Conservation (phyloP, 352 stramenopile species). For the Phytophthora quininea region DNA sequence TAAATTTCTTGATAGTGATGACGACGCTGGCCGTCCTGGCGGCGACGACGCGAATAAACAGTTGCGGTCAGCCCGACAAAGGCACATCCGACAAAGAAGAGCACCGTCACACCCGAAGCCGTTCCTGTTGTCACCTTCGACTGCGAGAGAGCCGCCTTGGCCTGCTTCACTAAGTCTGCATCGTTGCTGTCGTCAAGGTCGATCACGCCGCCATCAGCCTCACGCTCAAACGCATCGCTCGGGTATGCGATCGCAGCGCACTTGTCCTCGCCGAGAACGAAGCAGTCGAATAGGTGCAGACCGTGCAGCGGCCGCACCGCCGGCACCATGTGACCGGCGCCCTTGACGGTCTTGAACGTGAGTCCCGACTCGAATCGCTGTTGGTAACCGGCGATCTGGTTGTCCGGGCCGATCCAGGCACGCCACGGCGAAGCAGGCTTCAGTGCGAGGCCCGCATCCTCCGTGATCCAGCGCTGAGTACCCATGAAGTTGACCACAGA, state of each 20-base stretch:
- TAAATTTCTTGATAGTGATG: conserved; percentile 32
- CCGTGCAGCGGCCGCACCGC: conserved; percentile 64
- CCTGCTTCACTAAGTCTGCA: conserved; percentile 15
- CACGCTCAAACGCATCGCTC: conserved; percentile 50
- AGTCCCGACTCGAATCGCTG: conserved; percentile 77
- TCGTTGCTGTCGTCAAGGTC: conserved; percentile 23
- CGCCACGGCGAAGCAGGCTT: conserved; percentile 47
- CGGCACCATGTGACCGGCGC: conserved; percentile 89
- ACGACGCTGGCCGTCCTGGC: conserved; percentile 17
- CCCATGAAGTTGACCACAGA: conserved; percentile 80
- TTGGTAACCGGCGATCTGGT: conserved; percentile 86
- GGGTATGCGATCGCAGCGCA: conserved; percentile 63
- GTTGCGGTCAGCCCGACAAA: conserved; percentile 30
- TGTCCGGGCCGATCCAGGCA: conserved; percentile 60
- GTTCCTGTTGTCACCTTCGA: conserved; percentile 8
- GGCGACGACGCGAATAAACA: conserved; percentile 24
- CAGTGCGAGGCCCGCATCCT: conserved; percentile 50
- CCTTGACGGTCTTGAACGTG: conserved; percentile 91
- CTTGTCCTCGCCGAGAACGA: conserved; percentile 62
- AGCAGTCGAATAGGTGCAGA: conserved; percentile 77
- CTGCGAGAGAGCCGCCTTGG: conserved; percentile 22
- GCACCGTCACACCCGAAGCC: conserved; percentile 23
- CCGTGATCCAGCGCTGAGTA: conserved; percentile 83
- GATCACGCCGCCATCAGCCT: conserved; percentile 36
- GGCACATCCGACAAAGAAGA: conserved; percentile 30